phyloP scores from a whole-genome alignment of 2,329 filamentous ascomycete species.

The Talaromyces sp. region DNA sequence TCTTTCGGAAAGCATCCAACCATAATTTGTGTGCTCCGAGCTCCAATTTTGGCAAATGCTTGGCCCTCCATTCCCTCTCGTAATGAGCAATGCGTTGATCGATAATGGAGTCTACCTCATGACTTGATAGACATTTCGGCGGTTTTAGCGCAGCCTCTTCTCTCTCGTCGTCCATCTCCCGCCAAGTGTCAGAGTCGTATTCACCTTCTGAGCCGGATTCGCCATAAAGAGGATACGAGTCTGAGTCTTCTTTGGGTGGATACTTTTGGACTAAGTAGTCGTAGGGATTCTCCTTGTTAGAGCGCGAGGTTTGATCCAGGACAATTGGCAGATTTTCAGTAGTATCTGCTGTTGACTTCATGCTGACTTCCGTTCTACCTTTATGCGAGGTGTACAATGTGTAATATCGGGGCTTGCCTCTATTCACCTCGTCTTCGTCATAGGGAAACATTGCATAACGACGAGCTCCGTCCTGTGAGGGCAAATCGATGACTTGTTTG shows the following conservation, averaged over 20 bases:
- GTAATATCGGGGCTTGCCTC: conserved; percentile 20
- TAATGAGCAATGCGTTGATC: conserved; percentile 50
- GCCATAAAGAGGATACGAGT: conserved; percentile 49
- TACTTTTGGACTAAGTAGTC: conserved; percentile 42
- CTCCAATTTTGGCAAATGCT: conserved; percentile 53
- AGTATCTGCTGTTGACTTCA: conserved; percentile 25
- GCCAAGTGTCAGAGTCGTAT: conserved; percentile 56
- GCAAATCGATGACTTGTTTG: conserved; percentile 22
- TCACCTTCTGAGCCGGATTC: conserved; percentile 51
- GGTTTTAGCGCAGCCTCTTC: conserved; percentile 7
- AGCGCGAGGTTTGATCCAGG: not conserved
- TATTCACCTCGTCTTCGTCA: conserved; percentile 14
- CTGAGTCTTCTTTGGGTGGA: conserved; percentile 35
- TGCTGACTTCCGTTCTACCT: conserved; percentile 22
- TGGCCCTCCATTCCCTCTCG: conserved; percentile 53
- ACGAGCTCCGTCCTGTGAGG: conserved; percentile 17
- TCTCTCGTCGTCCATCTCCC: conserved; percentile 57
- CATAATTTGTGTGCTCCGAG: conserved; percentile 58
- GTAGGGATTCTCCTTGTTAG: conserved; percentile 20
- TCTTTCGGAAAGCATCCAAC: conserved; percentile 45
- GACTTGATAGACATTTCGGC: conserved; percentile 34
- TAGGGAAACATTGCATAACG: conserved; percentile 29
- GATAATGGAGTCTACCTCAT: conserved; percentile 51
- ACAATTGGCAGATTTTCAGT: conserved; percentile 16
- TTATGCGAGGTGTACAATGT: conserved; percentile 27